Conservation (phyloP, 352 stramenopile genomes). For the Phytophthora pistaciae region DNA sequence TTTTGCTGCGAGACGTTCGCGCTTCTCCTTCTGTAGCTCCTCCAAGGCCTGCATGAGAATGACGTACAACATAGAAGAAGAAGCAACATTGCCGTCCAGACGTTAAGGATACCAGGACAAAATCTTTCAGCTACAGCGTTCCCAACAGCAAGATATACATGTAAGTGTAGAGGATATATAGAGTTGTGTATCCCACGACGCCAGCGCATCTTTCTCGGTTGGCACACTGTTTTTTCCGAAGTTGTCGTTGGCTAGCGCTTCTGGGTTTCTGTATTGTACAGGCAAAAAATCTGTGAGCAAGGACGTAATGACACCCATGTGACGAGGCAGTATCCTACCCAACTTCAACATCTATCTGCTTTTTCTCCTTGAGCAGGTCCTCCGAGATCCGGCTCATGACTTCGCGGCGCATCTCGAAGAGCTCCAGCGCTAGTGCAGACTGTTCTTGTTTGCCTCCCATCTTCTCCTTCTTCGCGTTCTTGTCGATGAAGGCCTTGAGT, state of each 20-base stretch:
- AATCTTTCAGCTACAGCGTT: background rate
- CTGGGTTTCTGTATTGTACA: constrained; percentile 26
- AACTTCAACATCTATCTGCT: constrained; percentile 65
- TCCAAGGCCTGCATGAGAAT: constrained; percentile 63
- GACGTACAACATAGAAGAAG: constrained; percentile 44
- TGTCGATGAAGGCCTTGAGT: constrained; percentile 68
- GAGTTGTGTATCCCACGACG: constrained; percentile 75
- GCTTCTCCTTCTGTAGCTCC: constrained; percentile 64
- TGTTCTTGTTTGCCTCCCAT: constrained; percentile 53
- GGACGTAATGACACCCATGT: background rate
- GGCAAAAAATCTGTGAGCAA: constrained; percentile 10
- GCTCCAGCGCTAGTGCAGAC: constrained; percentile 50
- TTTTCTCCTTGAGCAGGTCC: constrained; percentile 73
- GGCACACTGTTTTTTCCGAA: constrained; percentile 21
- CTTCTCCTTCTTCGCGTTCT: constrained; percentile 73
- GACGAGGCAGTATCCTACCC: constrained; percentile 36
- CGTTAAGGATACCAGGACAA: constrained; percentile 30
- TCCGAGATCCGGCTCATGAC: constrained; percentile 79
- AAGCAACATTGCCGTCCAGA: constrained; percentile 7
- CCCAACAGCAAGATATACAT: background rate
- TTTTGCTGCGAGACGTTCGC: constrained; percentile 46
- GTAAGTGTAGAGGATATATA: constrained; percentile 60
- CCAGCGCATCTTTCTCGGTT: constrained; percentile 65
- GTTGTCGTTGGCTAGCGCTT: constrained; percentile 23
- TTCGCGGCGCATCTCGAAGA: constrained; percentile 76